Conservation (phyloP, 2,329 filamentous ascomycete species). For the Ophiostoma australiae region DNA sequence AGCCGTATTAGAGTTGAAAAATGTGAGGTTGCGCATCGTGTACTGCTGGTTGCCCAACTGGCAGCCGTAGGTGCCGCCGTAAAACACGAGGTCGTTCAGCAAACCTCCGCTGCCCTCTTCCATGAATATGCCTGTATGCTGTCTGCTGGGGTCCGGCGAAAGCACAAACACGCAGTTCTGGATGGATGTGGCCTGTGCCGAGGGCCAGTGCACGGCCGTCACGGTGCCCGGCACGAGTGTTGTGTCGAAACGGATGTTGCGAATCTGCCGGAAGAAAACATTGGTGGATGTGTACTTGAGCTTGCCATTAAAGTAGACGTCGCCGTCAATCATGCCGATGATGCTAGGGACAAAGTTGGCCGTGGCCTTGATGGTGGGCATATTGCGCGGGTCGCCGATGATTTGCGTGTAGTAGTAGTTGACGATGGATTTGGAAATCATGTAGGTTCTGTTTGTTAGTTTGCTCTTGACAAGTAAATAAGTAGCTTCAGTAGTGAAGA, state of each 20-base stretch:
- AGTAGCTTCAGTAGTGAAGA: not conserved
- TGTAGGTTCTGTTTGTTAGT: constrained; percentile 27
- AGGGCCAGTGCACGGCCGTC: constrained; percentile 58
- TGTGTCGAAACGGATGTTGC: constrained; percentile 29
- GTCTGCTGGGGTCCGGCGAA: constrained; percentile 42
- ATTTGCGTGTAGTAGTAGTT: constrained; percentile 31
- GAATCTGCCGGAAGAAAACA: constrained; percentile 39
- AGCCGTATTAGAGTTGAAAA: constrained; percentile 60
- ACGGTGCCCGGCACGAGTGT: constrained; percentile 27
- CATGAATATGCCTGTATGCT: constrained; percentile 56
- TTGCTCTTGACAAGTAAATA: not conserved
- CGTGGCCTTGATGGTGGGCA: constrained; percentile 33
- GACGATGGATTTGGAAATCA: constrained; percentile 29
- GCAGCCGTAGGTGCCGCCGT: constrained; percentile 60
- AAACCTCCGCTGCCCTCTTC: constrained; percentile 62
- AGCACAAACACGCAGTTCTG: constrained; percentile 56
- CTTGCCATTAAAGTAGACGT: constrained; percentile 40
- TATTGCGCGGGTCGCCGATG: constrained; percentile 28
- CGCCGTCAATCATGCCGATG: constrained; percentile 46
- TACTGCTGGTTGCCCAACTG: constrained; percentile 64
- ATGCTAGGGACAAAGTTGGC: constrained; percentile 41
- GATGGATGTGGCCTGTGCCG: constrained; percentile 58
- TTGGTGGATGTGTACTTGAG: constrained; percentile 53
- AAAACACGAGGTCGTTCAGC: constrained; percentile 64
- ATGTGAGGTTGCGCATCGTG: constrained; percentile 63